Percentiles rank a stretch among this genome's conserved stretches.
Evolutionary conservation across 2,329 filamentous ascomycete genomes (phyloP).

Genomic region (Blumeriella jaapii): DNA sequence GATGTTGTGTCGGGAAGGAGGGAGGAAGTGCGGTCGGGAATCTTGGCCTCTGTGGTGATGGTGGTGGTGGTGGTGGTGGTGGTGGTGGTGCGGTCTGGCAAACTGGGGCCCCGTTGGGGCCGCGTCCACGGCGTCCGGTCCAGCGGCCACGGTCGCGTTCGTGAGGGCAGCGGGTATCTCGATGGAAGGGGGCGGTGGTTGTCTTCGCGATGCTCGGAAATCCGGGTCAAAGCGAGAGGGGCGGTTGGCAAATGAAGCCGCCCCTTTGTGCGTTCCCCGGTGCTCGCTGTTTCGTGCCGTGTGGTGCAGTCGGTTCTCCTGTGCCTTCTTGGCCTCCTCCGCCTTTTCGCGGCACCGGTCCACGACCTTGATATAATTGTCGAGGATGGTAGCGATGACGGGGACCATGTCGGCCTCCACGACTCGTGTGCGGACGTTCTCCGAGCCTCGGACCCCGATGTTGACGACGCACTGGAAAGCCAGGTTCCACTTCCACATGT

Average conservation of each 20-base stretch:
- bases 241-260: constrained; percentile 41
- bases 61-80: constrained; percentile 38
- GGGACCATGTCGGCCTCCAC: constrained; percentile 99
- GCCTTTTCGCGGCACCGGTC: constrained; percentile 82
- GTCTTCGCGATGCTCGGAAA: constrained; percentile 55
- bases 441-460: constrained; percentile 91
- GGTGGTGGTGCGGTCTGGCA: constrained; percentile 29
- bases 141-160: constrained; percentile 35
- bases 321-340: constrained; percentile 63
- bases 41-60: constrained; percentile 43
- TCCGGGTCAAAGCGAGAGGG: constrained; percentile 43
- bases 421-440: constrained; percentile 84
- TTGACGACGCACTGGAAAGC: constrained; percentile 99
- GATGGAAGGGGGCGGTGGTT: constrained; percentile 74
- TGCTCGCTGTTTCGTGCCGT: constrained; percentile 20
- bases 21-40: constrained; percentile 37
- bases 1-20: constrained; percentile 39
- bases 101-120: constrained; percentile 50
- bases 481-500: constrained; percentile 99
- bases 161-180: constrained; percentile 55
- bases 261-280: constrained; percentile 23
- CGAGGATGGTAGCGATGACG: constrained; percentile 93
- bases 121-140: constrained; percentile 42
- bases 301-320: constrained; percentile 29
- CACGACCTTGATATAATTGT: constrained; percentile 96